These are phyloP conservation scores for Penicillium concentricum DNA, from an alignment of 2,329 filamentous ascomycete species.

Conservation along the genomic window DNA sequence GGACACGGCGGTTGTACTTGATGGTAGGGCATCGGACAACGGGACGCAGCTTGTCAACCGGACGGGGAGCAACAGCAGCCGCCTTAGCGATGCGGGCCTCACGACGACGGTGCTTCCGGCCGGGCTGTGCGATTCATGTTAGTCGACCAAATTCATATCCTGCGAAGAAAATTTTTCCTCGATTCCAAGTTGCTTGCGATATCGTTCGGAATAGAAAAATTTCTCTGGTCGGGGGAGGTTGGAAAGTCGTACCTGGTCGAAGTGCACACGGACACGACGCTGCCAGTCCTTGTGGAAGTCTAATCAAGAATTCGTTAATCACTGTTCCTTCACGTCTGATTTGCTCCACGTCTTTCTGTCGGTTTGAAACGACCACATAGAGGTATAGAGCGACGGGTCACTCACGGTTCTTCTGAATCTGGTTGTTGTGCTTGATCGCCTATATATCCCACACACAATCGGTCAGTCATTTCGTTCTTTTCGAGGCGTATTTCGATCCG, in stretches of 20 bases:
- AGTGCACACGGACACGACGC: slow-evolving; percentile 97
- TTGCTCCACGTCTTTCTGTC: slow-evolving; percentile 15
- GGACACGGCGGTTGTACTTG: slow-evolving; percentile 98
- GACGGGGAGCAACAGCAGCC: slow-evolving; percentile 89
- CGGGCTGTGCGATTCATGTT: slow-evolving; percentile 65
- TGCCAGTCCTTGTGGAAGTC: slow-evolving; percentile 99
- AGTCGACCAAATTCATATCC: slow-evolving; percentile 26
- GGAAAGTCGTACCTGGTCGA: slow-evolving; percentile 86
- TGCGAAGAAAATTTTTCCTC: slow-evolving; percentile 16
- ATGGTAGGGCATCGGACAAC: slow-evolving; percentile 96
- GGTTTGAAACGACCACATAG: slow-evolving; percentile 3
- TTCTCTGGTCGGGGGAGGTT: slow-evolving; percentile 6
- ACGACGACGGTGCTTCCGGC: slow-evolving; percentile 91
- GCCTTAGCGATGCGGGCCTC: slow-evolving; percentile 92
- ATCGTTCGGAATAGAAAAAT: slow-evolving; percentile 15
- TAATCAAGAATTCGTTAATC: slow-evolving; percentile 44
- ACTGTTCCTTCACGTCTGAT: slow-evolving; percentile 21
- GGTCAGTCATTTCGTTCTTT: slow-evolving; percentile 19
- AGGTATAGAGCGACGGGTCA: slow-evolving; percentile 19
- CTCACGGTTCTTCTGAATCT: slow-evolving; percentile 94
- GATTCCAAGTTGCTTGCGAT: slow-evolving; percentile 15
- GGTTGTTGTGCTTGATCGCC: slow-evolving; percentile 99
- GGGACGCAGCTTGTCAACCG: slow-evolving; percentile 94
- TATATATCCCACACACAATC: slow-evolving; percentile 43
- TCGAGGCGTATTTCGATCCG: slow-evolving; percentile 8